Evolutionary conservation across 2,329 filamentous ascomycete genomes (phyloP).

Genomic region (Pseudogymnoascus sp.): DNA sequence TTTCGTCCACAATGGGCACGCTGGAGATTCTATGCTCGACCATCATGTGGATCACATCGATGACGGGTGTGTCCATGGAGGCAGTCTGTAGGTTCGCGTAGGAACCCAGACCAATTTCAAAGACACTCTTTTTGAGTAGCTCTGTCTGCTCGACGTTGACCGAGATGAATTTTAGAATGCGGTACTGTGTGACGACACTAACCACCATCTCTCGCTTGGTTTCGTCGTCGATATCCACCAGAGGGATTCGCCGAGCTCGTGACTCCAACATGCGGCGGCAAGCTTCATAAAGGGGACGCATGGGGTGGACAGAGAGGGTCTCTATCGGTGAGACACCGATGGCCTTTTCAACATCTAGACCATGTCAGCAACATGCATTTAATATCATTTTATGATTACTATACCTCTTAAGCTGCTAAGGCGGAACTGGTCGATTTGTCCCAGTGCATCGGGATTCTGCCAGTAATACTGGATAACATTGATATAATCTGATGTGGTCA

Average conservation of each 20-base stretch:
- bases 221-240: constrained; percentile 91
- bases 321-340: constrained; percentile 87
- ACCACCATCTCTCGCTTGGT: constrained; percentile 88
- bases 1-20: constrained; percentile 81
- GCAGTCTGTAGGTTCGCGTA: constrained; percentile 76
- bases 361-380: constrained; percentile 13
- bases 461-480: constrained; percentile 99
- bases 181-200: constrained; percentile 95
- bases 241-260: constrained; percentile 82
- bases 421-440: constrained; percentile 87
- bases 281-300: constrained; percentile 86
- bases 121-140: constrained; percentile 77
- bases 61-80: constrained; percentile 81
- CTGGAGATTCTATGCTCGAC: constrained; percentile 91
- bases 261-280: constrained; percentile 92
- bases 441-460: constrained; percentile 85
- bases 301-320: constrained; percentile 90
- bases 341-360: constrained; percentile 83
- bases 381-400: constrained; percentile 14
- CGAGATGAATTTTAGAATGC: constrained; percentile 96
- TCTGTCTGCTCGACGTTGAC: constrained; percentile 85
- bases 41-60: constrained; percentile 90
- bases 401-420: constrained; percentile 84
- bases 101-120: constrained; percentile 77
- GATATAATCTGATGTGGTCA: constrained; percentile 96